These are phyloP conservation scores for Erysimum pusillum DNA, from an alignment of 441 rosid species.

Conservation along the genomic window DNA sequence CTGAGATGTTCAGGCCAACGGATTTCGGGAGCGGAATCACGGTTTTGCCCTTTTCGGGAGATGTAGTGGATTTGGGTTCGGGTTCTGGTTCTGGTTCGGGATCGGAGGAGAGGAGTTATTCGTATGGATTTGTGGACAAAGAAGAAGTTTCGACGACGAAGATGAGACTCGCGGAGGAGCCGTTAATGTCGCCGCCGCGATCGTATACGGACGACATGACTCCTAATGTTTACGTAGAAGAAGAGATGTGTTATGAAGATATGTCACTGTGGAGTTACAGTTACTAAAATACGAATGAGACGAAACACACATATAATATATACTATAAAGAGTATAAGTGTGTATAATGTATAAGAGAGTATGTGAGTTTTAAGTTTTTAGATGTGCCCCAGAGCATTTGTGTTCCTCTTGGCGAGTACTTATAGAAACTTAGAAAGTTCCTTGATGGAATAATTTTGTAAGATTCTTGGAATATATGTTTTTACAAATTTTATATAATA, in stretches of 20 bases:
- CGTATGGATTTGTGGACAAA: conserved; percentile 24
- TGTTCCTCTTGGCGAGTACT: neutral
- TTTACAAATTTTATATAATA: neutral
- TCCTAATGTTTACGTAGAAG: conserved; percentile 32
- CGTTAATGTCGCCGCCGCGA: conserved; percentile 63
- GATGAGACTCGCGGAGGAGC: conserved; percentile 55
- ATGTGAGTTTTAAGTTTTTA: conserved; percentile 10
- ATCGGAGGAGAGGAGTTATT: conserved; percentile 29
- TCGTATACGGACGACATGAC: conserved; percentile 30
- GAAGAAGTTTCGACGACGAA: conserved; percentile 39
- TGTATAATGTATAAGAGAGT: neutral
- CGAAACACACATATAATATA: neutral
- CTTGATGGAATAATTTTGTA: conserved; percentile 25
- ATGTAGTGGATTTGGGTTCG: conserved; percentile 27
- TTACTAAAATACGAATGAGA: conserved; percentile 1
- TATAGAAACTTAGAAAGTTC: conserved; percentile 4
- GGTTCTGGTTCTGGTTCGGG: conserved; percentile 42
- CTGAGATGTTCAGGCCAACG: conserved; percentile 58
- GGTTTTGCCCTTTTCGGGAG: conserved; percentile 32
- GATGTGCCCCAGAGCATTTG: too few species aligned
- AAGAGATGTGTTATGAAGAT: conserved; percentile 32
- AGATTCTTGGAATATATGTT: conserved; percentile 18
- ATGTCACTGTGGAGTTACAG: conserved; percentile 61
- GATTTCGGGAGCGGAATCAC: conserved; percentile 38
- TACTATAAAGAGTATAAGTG: neutral